These are phyloP conservation scores for Heterobasidion annosum DNA, from an alignment of 1,284 basidiomycete species.

Conservation along the genomic window DNA sequence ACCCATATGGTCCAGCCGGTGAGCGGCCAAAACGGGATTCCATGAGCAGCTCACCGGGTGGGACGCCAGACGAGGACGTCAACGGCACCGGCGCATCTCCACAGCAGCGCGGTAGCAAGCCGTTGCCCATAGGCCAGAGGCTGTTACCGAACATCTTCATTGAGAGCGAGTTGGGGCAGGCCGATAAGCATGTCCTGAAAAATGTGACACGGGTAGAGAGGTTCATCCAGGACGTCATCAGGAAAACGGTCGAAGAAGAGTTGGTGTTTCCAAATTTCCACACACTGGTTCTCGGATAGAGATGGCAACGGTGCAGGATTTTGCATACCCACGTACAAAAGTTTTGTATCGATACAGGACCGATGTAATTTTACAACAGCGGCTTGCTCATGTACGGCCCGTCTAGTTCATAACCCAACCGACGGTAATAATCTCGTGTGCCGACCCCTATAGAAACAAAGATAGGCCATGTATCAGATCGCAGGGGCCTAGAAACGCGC, in stretches of 20 bases:
- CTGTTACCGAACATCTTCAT: slow-evolving; percentile 90
- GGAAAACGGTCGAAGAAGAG: slow-evolving; percentile 92
- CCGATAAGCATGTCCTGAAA: slow-evolving; percentile 91
- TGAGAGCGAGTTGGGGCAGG: slow-evolving; percentile 94
- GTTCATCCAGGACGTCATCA: slow-evolving; percentile 91
- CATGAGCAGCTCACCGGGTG: slow-evolving; percentile 23
- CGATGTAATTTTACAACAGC: slow-evolving; percentile 22
- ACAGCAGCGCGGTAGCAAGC: slow-evolving; percentile 36
- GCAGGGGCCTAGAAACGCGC: not conserved
- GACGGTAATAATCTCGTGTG: slow-evolving; percentile 90
- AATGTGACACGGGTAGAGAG: slow-evolving; percentile 96
- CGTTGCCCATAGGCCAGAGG: slow-evolving; percentile 71
- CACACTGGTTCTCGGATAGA: slow-evolving; percentile 30
- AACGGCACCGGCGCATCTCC: slow-evolving; percentile 18
- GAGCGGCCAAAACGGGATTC: slow-evolving; percentile 39
- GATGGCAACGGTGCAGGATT: not conserved
- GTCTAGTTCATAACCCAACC: slow-evolving; percentile 89
- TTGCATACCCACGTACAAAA: not conserved
- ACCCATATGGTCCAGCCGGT: slow-evolving; percentile 66
- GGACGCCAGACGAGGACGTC: slow-evolving; percentile 27
- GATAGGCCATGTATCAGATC: slow-evolving; percentile 5
- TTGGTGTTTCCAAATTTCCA: slow-evolving; percentile 93
- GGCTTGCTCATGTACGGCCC: slow-evolving; percentile 96
- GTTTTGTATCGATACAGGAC: not conserved
- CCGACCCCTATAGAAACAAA: slow-evolving; percentile 59